Evolutionary conservation across 2,329 filamentous ascomycete genomes (phyloP), one percentile per base, ranked within the genome.

Genomic region (Pseudopyrenochaeta lycopersici): DNA sequence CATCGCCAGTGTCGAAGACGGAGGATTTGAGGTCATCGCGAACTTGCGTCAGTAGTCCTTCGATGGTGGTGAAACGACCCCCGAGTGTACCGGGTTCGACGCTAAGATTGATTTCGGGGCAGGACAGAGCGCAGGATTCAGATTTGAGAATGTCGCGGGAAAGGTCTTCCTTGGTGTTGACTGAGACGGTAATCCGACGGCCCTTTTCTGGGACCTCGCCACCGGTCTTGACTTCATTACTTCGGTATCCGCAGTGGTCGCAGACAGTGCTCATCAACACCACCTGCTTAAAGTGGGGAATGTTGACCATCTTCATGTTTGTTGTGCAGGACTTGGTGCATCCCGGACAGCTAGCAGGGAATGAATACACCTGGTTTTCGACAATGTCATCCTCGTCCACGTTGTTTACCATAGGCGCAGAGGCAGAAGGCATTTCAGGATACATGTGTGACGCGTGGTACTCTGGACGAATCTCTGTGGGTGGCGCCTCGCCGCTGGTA

Each of bases 301-400:
- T 97, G 69, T 96, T 92, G 52, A 98, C 92, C 89, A 97, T 96
- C 82, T 97, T 97, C 92, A 97, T 97, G 77, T 97, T 93, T 9
- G 96, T 96, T 3, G 88, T 87, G 78, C 93, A 97, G 4, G 87
- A 80, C 76, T 90, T 90, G 70, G 88, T 88, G 81, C 95, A 99
- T 57, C 91, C 94, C 0, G 95, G 95, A 76, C 95, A 99, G 52
- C 88, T 90, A 6, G 93, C 89, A 2, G 94, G 94, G 79, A 99
- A 95, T 54, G 88, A 88, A 81, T 98, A 98, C 23, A 97, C 90
- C 75, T 97, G 90, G 74, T 96, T 90, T 60, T 96, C 91, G 42
- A 95, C 84, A 66, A 98, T 95, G n/a, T 96, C 90, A 27, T 91
- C 85, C 33, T 68, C 65, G 63, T 78, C 73, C 30, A 79, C 76